phyloP scores from a whole-genome alignment of 768 basidiomycete species.

The Royoungia palumana region DNA sequence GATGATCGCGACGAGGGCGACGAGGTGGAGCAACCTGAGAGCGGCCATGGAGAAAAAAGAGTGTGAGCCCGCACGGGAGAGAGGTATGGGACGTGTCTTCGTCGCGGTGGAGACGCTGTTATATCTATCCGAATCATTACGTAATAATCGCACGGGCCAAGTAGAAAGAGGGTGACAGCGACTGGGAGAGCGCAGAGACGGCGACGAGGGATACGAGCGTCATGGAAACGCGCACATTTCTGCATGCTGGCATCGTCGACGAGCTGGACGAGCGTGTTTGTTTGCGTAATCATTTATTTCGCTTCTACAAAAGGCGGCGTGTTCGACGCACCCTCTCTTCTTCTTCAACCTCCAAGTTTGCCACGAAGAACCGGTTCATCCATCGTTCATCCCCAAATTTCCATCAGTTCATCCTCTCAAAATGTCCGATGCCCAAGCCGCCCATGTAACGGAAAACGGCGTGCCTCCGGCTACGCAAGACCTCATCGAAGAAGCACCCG shows the following conservation, averaged over 20 bases:
- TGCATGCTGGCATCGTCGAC: too few species aligned
- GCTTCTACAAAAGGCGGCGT: slow-evolving; percentile 36
- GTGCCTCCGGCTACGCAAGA: slow-evolving; percentile 77
- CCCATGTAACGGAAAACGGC: slow-evolving; percentile 79
- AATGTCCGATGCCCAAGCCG: slow-evolving; percentile 92
- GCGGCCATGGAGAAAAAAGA: slow-evolving; percentile 41
- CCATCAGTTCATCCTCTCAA: slow-evolving; percentile 55
- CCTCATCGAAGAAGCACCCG: slow-evolving; percentile 65
- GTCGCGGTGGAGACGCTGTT: not conserved
- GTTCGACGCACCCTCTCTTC: slow-evolving; percentile 32
- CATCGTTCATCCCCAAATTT: slow-evolving; percentile 54
- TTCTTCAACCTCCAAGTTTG: slow-evolving; percentile 81
- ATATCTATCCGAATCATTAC: slow-evolving; percentile 12
- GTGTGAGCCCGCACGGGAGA: slow-evolving; percentile 14
- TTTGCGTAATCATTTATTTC: slow-evolving; percentile 22
- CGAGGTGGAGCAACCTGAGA: slow-evolving; percentile 50
- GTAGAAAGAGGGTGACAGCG: not conserved
- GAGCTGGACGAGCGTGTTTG: slow-evolving; percentile 11
- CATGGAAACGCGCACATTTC: slow-evolving; percentile 42
- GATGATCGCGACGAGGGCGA: slow-evolving; percentile 60
- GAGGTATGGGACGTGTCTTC: slow-evolving; percentile 1
- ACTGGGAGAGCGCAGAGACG: slow-evolving; percentile 1
- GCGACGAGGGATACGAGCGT: slow-evolving; percentile 9
- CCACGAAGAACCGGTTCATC: slow-evolving; percentile 82
- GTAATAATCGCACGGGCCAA: slow-evolving; percentile 25